Conservation (phyloP, 2,329 filamentous ascomycete genomes). For the Nothomitra cinnamomea region DNA sequence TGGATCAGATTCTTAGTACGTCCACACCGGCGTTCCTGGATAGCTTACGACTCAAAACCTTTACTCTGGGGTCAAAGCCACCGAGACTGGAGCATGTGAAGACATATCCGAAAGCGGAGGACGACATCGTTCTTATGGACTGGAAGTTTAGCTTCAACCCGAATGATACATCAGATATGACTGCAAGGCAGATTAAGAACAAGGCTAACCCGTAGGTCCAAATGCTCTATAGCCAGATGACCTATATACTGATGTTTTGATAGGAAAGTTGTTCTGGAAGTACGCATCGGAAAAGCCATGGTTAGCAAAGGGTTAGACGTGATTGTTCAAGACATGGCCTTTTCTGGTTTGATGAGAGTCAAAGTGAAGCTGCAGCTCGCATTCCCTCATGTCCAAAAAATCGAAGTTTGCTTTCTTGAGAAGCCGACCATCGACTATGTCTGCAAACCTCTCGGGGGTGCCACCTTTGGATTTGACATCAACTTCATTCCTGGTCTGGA, state of each 20-base stretch:
- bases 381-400: conserved; percentile 85
- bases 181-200: conserved; percentile 72
- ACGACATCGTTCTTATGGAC: conserved; percentile 95
- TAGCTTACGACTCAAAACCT: conserved; percentile 82
- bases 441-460: conserved; percentile 91
- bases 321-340: conserved; percentile 96
- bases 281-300: conserved; percentile 87
- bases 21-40: conserved; percentile 86
- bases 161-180: conserved; percentile 86
- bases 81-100: conserved; percentile 95
- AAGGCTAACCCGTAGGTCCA: conserved; percentile 61
- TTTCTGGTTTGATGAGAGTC: conserved; percentile 85
- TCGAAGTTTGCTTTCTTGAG: conserved; percentile 90
- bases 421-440: conserved; percentile 87
- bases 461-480: conserved; percentile 93
- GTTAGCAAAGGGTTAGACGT: conserved; percentile 94
- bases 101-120: conserved; percentile 88
- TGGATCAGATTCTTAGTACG: conserved; percentile 89
- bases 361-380: conserved; percentile 95
- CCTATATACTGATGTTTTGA: neutral
- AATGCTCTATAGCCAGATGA: neutral
- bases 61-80: conserved; percentile 86
- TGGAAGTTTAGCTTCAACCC: conserved; percentile 99
- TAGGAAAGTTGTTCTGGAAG: conserved; percentile 75
- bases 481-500: conserved; percentile 96